Base-by-base conservation (phyloP, 371 early-diverging fungal genomes). In the Mucor indicus region DNA sequence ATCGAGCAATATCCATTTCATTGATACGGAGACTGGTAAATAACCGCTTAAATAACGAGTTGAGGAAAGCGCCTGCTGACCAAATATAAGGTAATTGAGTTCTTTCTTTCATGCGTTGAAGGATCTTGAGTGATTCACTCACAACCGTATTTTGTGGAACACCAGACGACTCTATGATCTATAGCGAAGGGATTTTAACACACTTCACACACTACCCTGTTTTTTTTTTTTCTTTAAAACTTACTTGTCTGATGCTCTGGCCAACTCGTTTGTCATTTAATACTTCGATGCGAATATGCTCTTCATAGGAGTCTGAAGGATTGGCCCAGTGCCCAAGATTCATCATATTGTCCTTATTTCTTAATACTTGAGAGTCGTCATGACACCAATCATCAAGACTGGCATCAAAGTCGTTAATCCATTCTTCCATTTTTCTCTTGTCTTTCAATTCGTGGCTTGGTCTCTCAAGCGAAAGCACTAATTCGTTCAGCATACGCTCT, bases 361-460 rank as follows among this genome's bases (percentile, higher is more conserved):
- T 65, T 10, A 76, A 33, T 1, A 70, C 47, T 17, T 66, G 60
- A 0, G 69, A 64, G 50, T 76, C 77, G 55, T 76, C 77, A 41
- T 76, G 72, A 25, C 70, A 72, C 77, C 77, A 76, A 48, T 76
- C 77, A 45, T 76, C 77, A 40, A 76, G 49, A 37, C 70, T 70
- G 1, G 72, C 68, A 53, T 76, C 77, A 39, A 76, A 69, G 48
- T 76, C 77, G 47, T 55, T 58, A 2, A 76, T 57, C 77, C 77
- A 76, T 48, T 72, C 69, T 12, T 76, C 77, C 33, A 60, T 48
- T 29, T 58, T 64, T 37, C 60, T 64, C 33, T 63, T 67, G 20
- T 73, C 61, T 19, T 54, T 56, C 1, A 48, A 32, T 16, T 62
- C 62, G n/a, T 61, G 54, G 6, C 50, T 53, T 1, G 72, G 67